Conservation (phyloP, 1,139 yeast genomes). For the Suhomyces choctaworum region DNA sequence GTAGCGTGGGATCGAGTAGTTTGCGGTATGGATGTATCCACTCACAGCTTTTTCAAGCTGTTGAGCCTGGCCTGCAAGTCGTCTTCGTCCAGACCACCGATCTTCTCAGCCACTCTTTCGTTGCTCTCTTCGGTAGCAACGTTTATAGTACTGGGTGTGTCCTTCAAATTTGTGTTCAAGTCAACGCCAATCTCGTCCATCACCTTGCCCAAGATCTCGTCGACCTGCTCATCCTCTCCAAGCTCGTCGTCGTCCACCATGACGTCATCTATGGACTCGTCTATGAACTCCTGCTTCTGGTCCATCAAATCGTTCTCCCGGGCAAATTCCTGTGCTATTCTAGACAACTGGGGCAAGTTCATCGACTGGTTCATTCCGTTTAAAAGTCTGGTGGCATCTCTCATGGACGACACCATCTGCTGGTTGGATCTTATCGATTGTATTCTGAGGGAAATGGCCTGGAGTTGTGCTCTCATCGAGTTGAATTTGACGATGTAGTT, state of each 20-base stretch:
- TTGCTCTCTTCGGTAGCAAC: constrained; percentile 28
- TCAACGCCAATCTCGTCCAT: constrained; percentile 96
- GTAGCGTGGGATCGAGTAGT: too few species aligned
- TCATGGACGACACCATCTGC: constrained; percentile 94
- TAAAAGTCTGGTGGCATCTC: constrained; percentile 86
- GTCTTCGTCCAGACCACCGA: constrained; percentile 57
- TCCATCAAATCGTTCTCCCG: constrained; percentile 95
- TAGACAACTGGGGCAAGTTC: constrained; percentile 86
- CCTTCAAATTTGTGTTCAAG: constrained; percentile 65
- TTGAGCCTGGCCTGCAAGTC: constrained; percentile 88
- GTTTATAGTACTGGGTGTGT: constrained; percentile 59
- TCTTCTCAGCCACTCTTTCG: constrained; percentile 47
- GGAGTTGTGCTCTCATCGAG: constrained; percentile 92
- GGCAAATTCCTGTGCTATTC: constrained; percentile 94
- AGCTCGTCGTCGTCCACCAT: constrained; percentile 77
- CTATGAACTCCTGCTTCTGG: constrained; percentile 98
- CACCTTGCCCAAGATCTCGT: constrained; percentile 87
- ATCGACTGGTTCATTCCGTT: constrained; percentile 85
- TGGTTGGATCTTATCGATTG: constrained; percentile 91
- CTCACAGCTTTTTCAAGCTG: constrained; percentile 60
- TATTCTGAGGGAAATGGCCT: constrained; percentile 87
- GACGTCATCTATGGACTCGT: constrained; percentile 94
- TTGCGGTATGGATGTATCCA: too few species aligned
- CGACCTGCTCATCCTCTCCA: constrained; percentile 82
- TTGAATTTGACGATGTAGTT: constrained; percentile 82